Evolutionary conservation across 2,329 filamentous ascomycete species (phyloP), one percentile per base, ranked within the genome.

Genomic region (Biscogniauxia marginata): DNA sequence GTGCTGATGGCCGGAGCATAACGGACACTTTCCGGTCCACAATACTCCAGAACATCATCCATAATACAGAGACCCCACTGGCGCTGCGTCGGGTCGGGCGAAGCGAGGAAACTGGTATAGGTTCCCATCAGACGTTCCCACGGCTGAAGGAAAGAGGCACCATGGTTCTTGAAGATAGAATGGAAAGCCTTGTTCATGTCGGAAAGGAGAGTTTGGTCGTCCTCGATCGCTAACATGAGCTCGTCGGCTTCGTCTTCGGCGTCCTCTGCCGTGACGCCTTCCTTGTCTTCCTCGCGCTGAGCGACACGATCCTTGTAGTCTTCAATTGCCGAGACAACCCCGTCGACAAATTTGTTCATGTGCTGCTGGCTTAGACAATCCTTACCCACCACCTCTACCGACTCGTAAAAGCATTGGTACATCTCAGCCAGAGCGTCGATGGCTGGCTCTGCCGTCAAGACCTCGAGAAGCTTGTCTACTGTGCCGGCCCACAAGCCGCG

Each of bases 161-260:
- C 90, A 71, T 97, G 92, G 77, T 96, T 93, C 80, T 98, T 98
- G 83, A 99, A 99, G 63, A 99, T 91, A 58, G 92, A 93, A 75
- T 99, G 95, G 83, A 96, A 99, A 0, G 95, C 93, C 80, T 99
- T 99, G 84, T 99, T 99, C 95, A 99, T 99, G 70, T 99, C 95
- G 1, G 93, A 96, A 46, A 99, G 83, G 18, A 99, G 82, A 20
- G 92, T 96, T 75, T 98, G 93, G 71, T 99, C 95, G 65, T 99
- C 95, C 73, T 99, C 95, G 49, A 99, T 93, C 11, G 93, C 95
- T 66, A 96, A 89, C 25, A 96, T 81, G 46, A 88, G 84, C 52
- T 97, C 93, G 65, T 97, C 90, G 16, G 88, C 88, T 57, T 95
- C 88, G 67, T 97, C 93, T 63, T 97, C 93, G 16, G 88, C 93